Evolutionary conservation across 176 grass and related monocot genomes (phyloP).

Genomic region (Aegilops speltoides): DNA sequence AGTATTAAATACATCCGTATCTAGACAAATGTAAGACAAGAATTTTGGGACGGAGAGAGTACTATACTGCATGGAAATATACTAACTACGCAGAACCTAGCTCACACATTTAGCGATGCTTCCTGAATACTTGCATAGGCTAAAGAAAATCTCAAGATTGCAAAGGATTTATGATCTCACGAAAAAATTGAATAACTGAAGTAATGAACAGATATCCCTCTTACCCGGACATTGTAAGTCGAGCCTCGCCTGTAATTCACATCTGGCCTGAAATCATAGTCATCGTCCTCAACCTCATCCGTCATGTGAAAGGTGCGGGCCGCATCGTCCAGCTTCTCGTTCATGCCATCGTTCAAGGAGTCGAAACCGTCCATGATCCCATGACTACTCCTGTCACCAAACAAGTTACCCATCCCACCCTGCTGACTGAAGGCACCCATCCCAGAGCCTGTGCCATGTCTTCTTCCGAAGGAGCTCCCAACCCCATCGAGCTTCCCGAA

Average conservation of each 20-base stretch:
- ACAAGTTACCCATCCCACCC: constrained; percentile 24
- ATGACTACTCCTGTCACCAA: neutral
- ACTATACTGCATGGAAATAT: neutral
- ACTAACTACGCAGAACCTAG: neutral
- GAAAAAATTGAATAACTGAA: neutral
- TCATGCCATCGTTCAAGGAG: constrained; percentile 67
- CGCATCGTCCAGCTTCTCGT: constrained; percentile 32
- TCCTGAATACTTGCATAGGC: neutral
- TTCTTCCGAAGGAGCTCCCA: constrained; percentile 25
- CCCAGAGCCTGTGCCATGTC: constrained; percentile 24
- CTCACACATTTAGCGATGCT: neutral
- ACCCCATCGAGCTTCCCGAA: constrained; percentile 54
- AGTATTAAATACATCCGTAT: no score
- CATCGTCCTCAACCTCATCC: constrained; percentile 41
- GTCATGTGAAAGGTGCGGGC: constrained; percentile 38
- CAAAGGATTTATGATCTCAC: neutral
- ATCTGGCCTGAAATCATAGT: constrained; percentile 64
- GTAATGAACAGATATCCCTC: neutral
- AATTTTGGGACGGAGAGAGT: no score
- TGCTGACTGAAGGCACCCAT: neutral
- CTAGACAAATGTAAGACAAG: no score
- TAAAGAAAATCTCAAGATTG: neutral
- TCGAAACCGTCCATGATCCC: constrained; percentile 25
- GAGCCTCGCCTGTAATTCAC: constrained; percentile 45
- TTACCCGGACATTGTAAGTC: constrained; percentile 66